Percentiles rank a stretch among this genome's conserved stretches.
Evolutionary conservation across 2,329 filamentous ascomycete genomes (phyloP).

Genomic region (Penicillium sp.): DNA sequence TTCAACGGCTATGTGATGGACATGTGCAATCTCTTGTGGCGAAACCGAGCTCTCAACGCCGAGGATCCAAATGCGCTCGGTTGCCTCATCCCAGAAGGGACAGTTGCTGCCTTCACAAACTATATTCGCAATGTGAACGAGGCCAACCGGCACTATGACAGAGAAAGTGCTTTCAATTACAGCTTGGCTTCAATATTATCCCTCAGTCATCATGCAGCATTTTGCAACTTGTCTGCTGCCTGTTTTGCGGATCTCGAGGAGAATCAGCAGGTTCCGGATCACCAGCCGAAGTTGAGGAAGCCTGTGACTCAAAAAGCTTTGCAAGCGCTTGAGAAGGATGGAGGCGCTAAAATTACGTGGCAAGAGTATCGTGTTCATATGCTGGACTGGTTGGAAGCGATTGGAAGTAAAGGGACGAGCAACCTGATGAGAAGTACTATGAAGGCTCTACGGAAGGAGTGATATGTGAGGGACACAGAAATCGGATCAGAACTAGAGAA

Average conservation of each 20-base stretch:
- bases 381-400: conserved; percentile 63
- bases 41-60: conserved; percentile 66
- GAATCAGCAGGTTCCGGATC: conserved; percentile 32
- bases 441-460: conserved; percentile 63
- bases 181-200: conserved; percentile 46
- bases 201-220: conserved; percentile 47
- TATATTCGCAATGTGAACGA: conserved; percentile 44
- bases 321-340: conserved; percentile 59
- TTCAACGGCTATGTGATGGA: conserved; percentile 89
- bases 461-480: neutral
- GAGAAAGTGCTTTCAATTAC: conserved; percentile 32
- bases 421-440: conserved; percentile 78
- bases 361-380: conserved; percentile 73
- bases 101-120: conserved; percentile 44
- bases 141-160: conserved; percentile 29
- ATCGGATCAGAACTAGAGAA: neutral
- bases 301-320: conserved; percentile 70
- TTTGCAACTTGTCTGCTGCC: conserved; percentile 47
- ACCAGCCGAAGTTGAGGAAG: conserved; percentile 29
- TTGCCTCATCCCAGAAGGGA: conserved; percentile 49
- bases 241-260: conserved; percentile 51
- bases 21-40: conserved; percentile 80
- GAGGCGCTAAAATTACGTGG: conserved; percentile 68
- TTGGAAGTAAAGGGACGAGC: conserved; percentile 64
- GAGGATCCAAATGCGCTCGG: conserved; percentile 61